phyloP scores from a whole-genome alignment of 148 eudicot species.

The Amaranthus cruentus region DNA sequence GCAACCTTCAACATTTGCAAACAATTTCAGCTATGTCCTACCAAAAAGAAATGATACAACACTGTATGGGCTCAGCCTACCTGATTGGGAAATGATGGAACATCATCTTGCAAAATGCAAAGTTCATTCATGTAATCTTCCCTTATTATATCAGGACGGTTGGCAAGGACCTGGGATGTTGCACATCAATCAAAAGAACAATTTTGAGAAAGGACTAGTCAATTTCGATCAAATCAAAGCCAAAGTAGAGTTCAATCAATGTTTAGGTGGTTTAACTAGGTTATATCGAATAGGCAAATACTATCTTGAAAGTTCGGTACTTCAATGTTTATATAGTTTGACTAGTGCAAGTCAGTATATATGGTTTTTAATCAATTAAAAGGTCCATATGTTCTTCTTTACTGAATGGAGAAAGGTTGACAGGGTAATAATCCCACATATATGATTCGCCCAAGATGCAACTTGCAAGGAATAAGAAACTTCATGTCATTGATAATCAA shows the following conservation, averaged over 20 bases:
- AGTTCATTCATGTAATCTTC: conserved; percentile 99
- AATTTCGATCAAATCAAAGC: neutral
- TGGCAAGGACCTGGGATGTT: conserved; percentile 81
- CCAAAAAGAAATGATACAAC: conserved; percentile 4
- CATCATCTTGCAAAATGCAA: conserved; percentile 99
- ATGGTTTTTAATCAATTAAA: neutral
- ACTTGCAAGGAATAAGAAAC: neutral
- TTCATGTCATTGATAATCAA: neutral
- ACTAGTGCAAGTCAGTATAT: neutral
- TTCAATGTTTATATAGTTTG: neutral
- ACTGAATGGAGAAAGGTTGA: neutral
- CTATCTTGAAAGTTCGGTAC: neutral
- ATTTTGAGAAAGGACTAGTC: conserved; percentile 3
- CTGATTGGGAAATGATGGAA: conserved; percentile 93
- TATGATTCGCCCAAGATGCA: neutral
- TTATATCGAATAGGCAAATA: neutral
- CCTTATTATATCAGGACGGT: conserved; percentile 94
- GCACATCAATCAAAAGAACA: conserved; percentile 13
- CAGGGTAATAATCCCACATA: neutral
- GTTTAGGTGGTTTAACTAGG: neutral
- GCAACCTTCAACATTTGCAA: conserved; percentile 62
- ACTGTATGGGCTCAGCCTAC: conserved; percentile 29
- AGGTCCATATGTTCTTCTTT: neutral
- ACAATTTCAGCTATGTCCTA: conserved; percentile 20
- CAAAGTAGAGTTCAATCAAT: neutral